Evolutionary conservation across 2,329 filamentous ascomycete genomes (phyloP).

Genomic region (Neofusicoccum ribis): DNA sequence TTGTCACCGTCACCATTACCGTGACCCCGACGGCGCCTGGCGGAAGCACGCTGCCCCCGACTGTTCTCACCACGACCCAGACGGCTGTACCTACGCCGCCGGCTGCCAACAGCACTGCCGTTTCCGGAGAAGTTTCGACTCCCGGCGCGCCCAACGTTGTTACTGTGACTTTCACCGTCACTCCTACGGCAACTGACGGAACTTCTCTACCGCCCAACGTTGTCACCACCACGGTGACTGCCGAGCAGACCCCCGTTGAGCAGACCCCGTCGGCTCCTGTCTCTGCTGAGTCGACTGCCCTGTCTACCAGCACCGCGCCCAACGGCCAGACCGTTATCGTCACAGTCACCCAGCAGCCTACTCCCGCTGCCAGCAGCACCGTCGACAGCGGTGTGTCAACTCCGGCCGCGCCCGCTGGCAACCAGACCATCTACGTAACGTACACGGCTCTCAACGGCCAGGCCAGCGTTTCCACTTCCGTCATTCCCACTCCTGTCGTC

Average conservation of each 20-base stretch:
- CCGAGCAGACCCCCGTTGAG: not conserved
- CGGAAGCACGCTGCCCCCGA: conserved; percentile 12
- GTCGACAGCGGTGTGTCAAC: not conserved
- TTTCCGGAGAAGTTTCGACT: conserved; percentile 1
- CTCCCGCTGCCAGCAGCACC: not conserved
- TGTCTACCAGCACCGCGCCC: not conserved
- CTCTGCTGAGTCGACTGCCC: not conserved
- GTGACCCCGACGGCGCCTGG: conserved; percentile 4
- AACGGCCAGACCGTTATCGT: not conserved
- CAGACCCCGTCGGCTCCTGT: conserved; percentile 1
- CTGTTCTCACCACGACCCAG: not conserved
- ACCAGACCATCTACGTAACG: conserved; percentile 4
- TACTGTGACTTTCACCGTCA: conserved; percentile 3
- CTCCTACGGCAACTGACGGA: conserved; percentile 5
- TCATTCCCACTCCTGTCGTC: not conserved
- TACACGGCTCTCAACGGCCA: not conserved
- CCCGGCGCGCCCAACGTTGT: not conserved
- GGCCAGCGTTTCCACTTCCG: conserved; percentile 4
- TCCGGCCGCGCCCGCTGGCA: conserved; percentile 1
- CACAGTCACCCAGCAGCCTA: not conserved
- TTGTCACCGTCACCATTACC: conserved; percentile 4
- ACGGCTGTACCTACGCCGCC: not conserved
- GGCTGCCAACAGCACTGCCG: not conserved
- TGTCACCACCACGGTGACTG: conserved; percentile 1
- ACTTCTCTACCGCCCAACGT: conserved; percentile 10